A percentile compares a stretch with the other conserved stretches of the same genome.
phyloP scores from a whole-genome alignment of 345 rosid genomes.

The Moricandia arvensis region DNA sequence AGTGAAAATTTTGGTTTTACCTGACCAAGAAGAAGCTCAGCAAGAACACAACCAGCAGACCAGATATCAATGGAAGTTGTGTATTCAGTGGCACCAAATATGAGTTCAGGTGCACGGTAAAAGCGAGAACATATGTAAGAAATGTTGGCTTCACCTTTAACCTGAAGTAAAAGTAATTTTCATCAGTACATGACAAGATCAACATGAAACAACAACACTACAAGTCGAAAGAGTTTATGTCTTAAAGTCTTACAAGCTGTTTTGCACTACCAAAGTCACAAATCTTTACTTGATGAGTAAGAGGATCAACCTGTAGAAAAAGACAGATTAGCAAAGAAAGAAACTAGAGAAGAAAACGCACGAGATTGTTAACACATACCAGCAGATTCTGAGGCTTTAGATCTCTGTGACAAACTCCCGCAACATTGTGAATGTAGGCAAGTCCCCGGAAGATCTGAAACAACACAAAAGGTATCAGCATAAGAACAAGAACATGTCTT shows the following conservation, averaged over 20 bases:
- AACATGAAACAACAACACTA: neutral
- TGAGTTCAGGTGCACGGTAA: slow-evolving; percentile 73
- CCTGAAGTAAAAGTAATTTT: slow-evolving; percentile 43
- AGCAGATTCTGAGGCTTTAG: slow-evolving; percentile 88
- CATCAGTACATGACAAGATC: neutral
- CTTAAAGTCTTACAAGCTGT: slow-evolving; percentile 56
- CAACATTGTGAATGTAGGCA: slow-evolving; percentile 74
- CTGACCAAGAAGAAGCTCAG: slow-evolving; percentile 74
- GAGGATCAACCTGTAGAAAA: slow-evolving; percentile 77
- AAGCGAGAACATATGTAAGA: slow-evolving; percentile 67
- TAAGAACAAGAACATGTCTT: neutral
- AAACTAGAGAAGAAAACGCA: slow-evolving; percentile 11
- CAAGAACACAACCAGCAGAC: slow-evolving; percentile 84
- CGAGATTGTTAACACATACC: slow-evolving; percentile 44
- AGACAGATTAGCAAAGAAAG: slow-evolving; percentile 2
- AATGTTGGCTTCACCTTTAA: slow-evolving; percentile 65
- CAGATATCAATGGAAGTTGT: slow-evolving; percentile 70
- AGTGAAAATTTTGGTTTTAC: slow-evolving; percentile 31
- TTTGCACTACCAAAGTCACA: slow-evolving; percentile 96
- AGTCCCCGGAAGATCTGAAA: slow-evolving; percentile 77
- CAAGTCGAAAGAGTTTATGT: neutral
- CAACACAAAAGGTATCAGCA: neutral
- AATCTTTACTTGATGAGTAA: slow-evolving; percentile 65
- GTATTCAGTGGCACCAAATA: slow-evolving; percentile 70
- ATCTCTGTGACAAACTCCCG: slow-evolving; percentile 89